Evolutionary conservation across 2,329 filamentous ascomycete species (phyloP), one percentile per base, ranked within the genome.

Genomic region (Colletotrichum trifolii): DNA sequence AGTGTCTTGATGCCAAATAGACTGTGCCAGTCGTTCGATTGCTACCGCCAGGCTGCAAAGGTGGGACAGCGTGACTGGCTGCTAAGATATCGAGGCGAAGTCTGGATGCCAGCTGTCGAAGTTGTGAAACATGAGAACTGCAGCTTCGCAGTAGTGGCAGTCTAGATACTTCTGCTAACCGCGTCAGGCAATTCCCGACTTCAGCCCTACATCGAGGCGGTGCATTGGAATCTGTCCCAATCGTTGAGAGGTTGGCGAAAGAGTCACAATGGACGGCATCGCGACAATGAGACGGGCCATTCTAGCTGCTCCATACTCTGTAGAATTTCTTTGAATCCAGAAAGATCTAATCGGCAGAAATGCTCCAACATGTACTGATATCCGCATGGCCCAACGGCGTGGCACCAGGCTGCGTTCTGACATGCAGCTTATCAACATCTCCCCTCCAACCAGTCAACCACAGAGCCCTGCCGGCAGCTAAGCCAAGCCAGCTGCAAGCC

Each of bases 151-250:
- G 46, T 49, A 43, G 55, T 39, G 54, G 6, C 17, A 10, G 34
- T 47, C 43, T 48, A 25, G 36, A 49, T 42, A 12, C 11, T 33
- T 8, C 50, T 13, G 55, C 55, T 58, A 58, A 58, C 55, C 46
- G n/a, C 43, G 46, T 33, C 33, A 36, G 50, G 55, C 38, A 49
- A 58, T 50, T 13, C 46, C 55, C 55, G 55, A 58, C 36, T 36
- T 58, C 55, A 58, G 55, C 46, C 55, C 55, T 58, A 58, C 17
- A 15, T 33, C 17, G 8, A 12, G 55, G n/a, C 38, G 33, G 6
- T 7, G 39, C 46, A 36, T 36, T 11, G 25, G 15, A 10, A 8
- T 39, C 3, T 58, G 35, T 25, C 46, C 33, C 2, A 45, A 36
- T 42, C 3, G 25, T 5, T 25, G 25, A 5, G 25, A 25, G 25